Evolutionary conservation across 441 rosid species (phyloP), one percentile per base, ranked within the genome.

Genomic region (Adansonia gregorii): DNA sequence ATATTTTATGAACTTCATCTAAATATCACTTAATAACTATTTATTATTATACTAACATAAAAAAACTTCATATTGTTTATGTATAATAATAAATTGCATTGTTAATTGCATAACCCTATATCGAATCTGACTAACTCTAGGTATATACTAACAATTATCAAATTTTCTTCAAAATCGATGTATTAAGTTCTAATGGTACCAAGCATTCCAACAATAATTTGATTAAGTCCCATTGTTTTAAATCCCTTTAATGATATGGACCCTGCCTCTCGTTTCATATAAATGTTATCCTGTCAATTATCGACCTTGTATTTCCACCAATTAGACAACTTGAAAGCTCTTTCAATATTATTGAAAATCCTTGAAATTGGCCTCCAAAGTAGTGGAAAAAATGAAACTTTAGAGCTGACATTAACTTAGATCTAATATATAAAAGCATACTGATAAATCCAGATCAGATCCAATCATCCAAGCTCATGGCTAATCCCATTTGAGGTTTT

Each of bases 241-340:
- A 17, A 27, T 52, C 22, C 14, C 43, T 11, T 24, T 11, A 8
- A n/a, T 61, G 8, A 61, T 8, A 74, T 81, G 76, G 83, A 59
- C 77, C 81, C 85, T 73, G 73, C 83, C 49, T 51, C 75, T 56
- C 41, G 17, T 76, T 76, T 63, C 51, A 63, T 64, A 19, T 9
- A 11, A 76, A 78, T 76, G 46, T 43, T 79, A 66, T 8, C 82
- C 74, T 31, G 60, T 74, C 85, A 78, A 82, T 76, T 76, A 76
- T 82, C 79, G 17, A 39, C 76, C 35, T 80, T n/a, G 3, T 72
- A 73, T 76, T 56, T 52, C 71, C 74, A 70, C 73, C 77, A 52
- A 67, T 77, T 71, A 41, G 78, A 71, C 80, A 72, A n/a, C 69
- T 39, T 64, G 68, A 6, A 39, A 65, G 2, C 22, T 35, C 69